Conservation (phyloP, 148 eudicot genomes). For the Talinum fruticosum region DNA sequence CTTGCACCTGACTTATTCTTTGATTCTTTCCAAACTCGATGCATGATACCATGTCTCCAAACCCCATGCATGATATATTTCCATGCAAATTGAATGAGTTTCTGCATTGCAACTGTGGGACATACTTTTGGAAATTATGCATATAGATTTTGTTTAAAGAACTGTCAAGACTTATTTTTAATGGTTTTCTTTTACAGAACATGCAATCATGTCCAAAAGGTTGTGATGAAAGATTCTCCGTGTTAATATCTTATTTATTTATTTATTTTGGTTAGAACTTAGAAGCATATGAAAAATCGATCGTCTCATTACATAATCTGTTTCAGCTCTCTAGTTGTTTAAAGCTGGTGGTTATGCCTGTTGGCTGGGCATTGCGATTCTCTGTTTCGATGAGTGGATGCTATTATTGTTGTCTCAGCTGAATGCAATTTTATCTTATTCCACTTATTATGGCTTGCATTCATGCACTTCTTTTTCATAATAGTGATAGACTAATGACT, state of each 20-base stretch:
- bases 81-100: background rate
- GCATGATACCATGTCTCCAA: slow-evolving; percentile 1
- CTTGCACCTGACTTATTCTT: slow-evolving; percentile 36
- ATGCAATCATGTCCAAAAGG: background rate
- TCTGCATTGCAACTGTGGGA: background rate
- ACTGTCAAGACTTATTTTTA: background rate
- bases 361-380: slow-evolving; percentile 5
- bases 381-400: background rate
- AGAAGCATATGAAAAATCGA: background rate
- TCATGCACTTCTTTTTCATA: slow-evolving; percentile 2
- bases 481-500: slow-evolving; percentile 16
- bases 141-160: background rate
- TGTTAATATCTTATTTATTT: background rate
- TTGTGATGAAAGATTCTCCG: background rate
- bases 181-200: background rate
- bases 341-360: background rate
- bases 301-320: background rate
- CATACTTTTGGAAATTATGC: background rate
- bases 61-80: slow-evolving; percentile 10
- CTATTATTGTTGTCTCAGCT: slow-evolving; percentile 6
- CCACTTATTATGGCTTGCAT: slow-evolving; percentile 3
- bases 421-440: slow-evolving; percentile 1
- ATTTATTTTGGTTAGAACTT: background rate
- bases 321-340: slow-evolving; percentile 1
- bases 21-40: slow-evolving; percentile 15